Base-by-base conservation (phyloP, 768 basidiomycete genomes). In the Tremella mesenterica region DNA sequence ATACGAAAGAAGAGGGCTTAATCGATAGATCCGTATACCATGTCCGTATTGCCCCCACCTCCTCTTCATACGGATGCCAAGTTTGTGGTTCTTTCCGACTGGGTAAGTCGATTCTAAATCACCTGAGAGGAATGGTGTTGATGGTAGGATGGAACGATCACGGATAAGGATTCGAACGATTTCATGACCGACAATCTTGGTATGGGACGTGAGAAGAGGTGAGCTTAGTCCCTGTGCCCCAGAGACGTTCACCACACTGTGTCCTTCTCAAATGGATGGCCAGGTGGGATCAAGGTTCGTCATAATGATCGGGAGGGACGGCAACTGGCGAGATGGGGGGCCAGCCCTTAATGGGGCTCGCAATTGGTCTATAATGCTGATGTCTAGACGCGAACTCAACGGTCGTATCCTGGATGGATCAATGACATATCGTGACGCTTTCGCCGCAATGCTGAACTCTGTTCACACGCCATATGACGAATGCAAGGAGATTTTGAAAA, bases 171-270 rank as follows among this genome's bases (percentile, higher is more conserved):
- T 70, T 89, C 87, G 6, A 96, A 96, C 72, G 91, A 95, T 65
- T 90, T 86, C 72, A 70, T 93, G 77, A 91, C 90, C 30, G 93
- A 97, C 73, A 83, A 86, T 69, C 80, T 88, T 53, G 93, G 93
- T 21, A 89, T 81, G 70, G 93, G 93, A 16, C 77, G 77, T 52
- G 81, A 81, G 23, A 82, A 82, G 69, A 77, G 93, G 72, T 72
- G n/a, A 46, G 54, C 44, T 4, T 5, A 18, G 16, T 20, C 13
- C 8, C 9, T 23, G 18, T 8, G 10, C 12, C 33, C 12, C 33
- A 36, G 12, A 29, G 46, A n/a, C n/a, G n/a, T n/a, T n/a, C n/a
- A n/a, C n/a, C n/a, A n/a, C n/a, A n/a, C n/a, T n/a, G n/a, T n/a
- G n/a, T n/a, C n/a, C n/a, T n/a, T n/a, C n/a, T n/a, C n/a, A n/a